Conservation (phyloP, 2,329 filamentous ascomycete species). For the Blastomyces gilchristii region DNA sequence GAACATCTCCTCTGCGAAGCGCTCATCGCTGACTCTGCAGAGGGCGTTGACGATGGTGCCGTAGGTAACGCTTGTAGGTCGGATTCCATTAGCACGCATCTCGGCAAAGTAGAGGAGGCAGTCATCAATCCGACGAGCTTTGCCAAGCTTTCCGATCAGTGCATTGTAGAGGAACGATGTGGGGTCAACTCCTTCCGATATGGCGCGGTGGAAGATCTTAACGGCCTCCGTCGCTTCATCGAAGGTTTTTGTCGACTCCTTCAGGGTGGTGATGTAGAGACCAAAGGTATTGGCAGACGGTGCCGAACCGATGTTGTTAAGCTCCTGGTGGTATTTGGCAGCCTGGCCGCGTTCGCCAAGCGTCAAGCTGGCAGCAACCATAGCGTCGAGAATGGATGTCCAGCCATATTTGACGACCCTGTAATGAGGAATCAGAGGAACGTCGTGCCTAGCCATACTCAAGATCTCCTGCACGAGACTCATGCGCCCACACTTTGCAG, state of each 20-base stretch:
- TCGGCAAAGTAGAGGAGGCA: constrained; percentile 97
- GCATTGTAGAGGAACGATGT: constrained; percentile 98
- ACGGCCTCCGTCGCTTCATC: constrained; percentile 95
- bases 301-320: constrained; percentile 79
- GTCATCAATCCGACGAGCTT: constrained; percentile 94
- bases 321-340: constrained; percentile 79
- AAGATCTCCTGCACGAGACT: constrained; percentile 78
- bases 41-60: constrained; percentile 97
- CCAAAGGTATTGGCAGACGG: constrained; percentile 97
- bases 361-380: constrained; percentile 85
- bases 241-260: constrained; percentile 94
- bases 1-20: constrained; percentile 94
- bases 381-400: constrained; percentile 91
- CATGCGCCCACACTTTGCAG: constrained; percentile 73
- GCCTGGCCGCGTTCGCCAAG: constrained; percentile 71
- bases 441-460: constrained; percentile 76
- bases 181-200: constrained; percentile 86
- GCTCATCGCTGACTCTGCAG: constrained; percentile 93
- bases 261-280: constrained; percentile 97
- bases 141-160: constrained; percentile 93
- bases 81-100: constrained; percentile 87
- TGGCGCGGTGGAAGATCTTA: constrained; percentile 91
- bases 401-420: constrained; percentile 85
- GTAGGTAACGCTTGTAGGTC: constrained; percentile 94
- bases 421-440: constrained; percentile 76